These are phyloP conservation scores for Zasmidium cellare DNA, from an alignment of 2,329 filamentous ascomycete species.

Conservation along the genomic window DNA sequence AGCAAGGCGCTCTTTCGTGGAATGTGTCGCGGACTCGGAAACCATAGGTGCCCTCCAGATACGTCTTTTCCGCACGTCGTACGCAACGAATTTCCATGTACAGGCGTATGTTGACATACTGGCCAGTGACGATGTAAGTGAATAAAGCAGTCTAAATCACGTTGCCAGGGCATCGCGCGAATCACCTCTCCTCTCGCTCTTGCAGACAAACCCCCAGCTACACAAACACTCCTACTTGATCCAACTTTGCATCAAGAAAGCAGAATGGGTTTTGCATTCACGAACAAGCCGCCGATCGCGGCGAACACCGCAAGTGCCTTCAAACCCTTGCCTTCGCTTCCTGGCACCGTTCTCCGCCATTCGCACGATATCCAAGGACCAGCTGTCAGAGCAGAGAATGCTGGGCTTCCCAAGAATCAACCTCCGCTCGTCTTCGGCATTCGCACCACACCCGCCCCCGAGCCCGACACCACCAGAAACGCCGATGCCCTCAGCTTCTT, in stretches of 20 bases:
- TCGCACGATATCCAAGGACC: background rate
- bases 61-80: too few relatives aligned
- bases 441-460: background rate
- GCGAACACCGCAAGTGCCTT: background rate
- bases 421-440: background rate
- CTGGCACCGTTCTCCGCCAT: background rate
- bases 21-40: too few relatives aligned
- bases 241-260: background rate
- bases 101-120: too few relatives aligned
- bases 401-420: background rate
- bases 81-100: too few relatives aligned
- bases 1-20: too few relatives aligned
- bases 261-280: background rate
- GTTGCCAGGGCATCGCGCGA: too few relatives aligned
- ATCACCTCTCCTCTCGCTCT: too few relatives aligned
- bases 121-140: too few relatives aligned
- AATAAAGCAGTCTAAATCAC: too few relatives aligned
- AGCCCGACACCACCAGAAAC: background rate
- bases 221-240: too few relatives aligned
- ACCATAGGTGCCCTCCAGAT: too few relatives aligned
- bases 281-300: background rate
- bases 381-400: background rate
- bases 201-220: too few relatives aligned
- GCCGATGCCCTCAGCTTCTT: background rate
- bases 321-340: background rate